A percentile compares a stretch with the other conserved stretches of the same genome.
These are phyloP conservation scores for Trichomonas vaginalis DNA, from an alignment of 208 protist genomes.

Conservation along the genomic window DNA sequence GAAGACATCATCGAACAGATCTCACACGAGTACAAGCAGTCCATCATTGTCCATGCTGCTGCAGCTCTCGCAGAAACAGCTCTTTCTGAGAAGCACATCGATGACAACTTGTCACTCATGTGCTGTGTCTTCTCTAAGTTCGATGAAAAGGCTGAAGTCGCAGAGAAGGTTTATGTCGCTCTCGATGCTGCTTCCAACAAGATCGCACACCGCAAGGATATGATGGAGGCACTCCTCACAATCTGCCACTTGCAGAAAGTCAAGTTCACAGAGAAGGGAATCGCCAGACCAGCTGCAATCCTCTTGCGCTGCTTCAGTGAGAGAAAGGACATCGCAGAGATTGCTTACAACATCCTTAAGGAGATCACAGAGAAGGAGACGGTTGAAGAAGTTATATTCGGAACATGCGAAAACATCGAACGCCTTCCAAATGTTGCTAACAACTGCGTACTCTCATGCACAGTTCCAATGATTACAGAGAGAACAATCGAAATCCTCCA, in stretches of 20 bases:
- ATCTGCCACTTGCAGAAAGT: background rate
- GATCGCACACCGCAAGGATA: background rate
- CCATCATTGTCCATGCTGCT: background rate
- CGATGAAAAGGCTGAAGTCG: background rate
- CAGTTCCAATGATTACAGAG: background rate
- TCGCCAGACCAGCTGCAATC: background rate
- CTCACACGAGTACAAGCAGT: background rate
- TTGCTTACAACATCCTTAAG: background rate
- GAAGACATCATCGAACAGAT: background rate
- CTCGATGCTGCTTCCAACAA: background rate
- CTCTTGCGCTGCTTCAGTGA: background rate
- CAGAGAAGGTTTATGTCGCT: background rate
- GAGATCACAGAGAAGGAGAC: background rate
- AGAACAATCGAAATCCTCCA: background rate
- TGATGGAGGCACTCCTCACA: background rate
- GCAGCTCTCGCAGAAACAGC: background rate
- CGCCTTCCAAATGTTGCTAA: background rate
- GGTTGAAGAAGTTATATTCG: background rate
- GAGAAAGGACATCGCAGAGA: background rate
- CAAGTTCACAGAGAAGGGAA: background rate
- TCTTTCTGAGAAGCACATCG: background rate
- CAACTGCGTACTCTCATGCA: background rate
- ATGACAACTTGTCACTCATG: background rate
- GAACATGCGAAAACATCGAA: background rate
- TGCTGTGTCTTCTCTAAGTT: background rate